A percentile compares a stretch with the other conserved stretches of the same genome.
These are phyloP conservation scores for Prototheca cutis DNA, from an alignment of 163 green algal genomes.

Conservation along the genomic window DNA sequence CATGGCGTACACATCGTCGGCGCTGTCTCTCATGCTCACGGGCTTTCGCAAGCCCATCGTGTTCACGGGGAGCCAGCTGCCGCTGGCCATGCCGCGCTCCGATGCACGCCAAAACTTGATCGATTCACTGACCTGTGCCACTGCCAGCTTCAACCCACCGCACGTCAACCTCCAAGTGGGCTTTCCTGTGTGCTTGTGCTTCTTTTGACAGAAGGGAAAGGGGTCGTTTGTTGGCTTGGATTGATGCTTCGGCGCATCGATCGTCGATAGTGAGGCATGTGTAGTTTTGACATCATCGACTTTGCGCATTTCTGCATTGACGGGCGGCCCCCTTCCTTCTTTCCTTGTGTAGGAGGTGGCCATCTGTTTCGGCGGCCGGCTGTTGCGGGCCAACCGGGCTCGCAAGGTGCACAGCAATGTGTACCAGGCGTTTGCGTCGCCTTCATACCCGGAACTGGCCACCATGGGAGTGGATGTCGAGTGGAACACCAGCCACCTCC, in stretches of 20 bases:
- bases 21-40: slow-evolving; percentile 75
- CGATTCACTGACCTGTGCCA: slow-evolving; percentile 71
- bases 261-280: too few relatives aligned
- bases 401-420: slow-evolving; percentile 51
- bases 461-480: slow-evolving; percentile 72
- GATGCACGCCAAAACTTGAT: slow-evolving; percentile 89
- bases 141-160: slow-evolving; percentile 48
- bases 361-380: slow-evolving; percentile 78
- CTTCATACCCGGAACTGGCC: slow-evolving; percentile 66
- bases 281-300: too few relatives aligned
- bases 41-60: slow-evolving; percentile 66
- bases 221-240: too few relatives aligned
- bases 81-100: slow-evolving; percentile 65
- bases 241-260: too few relatives aligned
- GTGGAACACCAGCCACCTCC: slow-evolving; percentile 57
- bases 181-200: too few relatives aligned
- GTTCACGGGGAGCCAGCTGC: slow-evolving; percentile 74
- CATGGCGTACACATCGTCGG: slow-evolving; percentile 75
- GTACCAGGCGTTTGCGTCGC: slow-evolving; percentile 75
- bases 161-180: slow-evolving; percentile 29
- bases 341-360: slow-evolving; percentile 69
- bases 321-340: too few relatives aligned
- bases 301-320: too few relatives aligned
- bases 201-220: too few relatives aligned
- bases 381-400: slow-evolving; percentile 78